Base-by-base conservation (phyloP, 306 rosid genomes). In the Trifolium fragiferum region DNA sequence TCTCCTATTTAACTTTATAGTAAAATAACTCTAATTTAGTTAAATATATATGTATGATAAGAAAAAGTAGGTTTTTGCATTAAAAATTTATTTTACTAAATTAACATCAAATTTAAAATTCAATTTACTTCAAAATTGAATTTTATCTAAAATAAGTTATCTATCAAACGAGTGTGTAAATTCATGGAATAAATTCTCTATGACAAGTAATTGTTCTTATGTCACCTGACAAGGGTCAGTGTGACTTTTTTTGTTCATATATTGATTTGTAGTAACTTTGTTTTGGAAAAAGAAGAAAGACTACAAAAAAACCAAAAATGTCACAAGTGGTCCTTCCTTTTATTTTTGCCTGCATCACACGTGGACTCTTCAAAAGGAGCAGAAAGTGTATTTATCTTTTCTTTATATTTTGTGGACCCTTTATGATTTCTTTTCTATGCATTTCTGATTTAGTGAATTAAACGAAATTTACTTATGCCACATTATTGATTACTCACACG, bases 151-250 rank as follows among this genome's bases (percentile, higher is more conserved):
- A 30, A 4, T 30, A 30, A 30, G 18, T 23, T 3, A 53, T 18
- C 25, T 53, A 53, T 18, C 9, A n/a, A 49, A 49, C 3, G 19
- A 49, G 9, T n/a, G 7, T 15, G 53, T 47, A 53, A 53, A 18
- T 40, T 10, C 33, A 65, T 13, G 51, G 19, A 40, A 65, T 20
- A 40, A 19, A 40, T 20, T 64, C 6, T 0, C 13, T 40, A 12
- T 6, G 38, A 66, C 14, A 21, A 49, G 44, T 49, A 27, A 47
- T 10, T n/a, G 15, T 68, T 68, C 27, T 27, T 47, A 35, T 47
- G 73, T 47, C 44, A 47, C 60, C 60, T 68, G 43, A 68, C 44
- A 68, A 68, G 41, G 16, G 44, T 15, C 27, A 30, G n/a, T 27
- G 30, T 68, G 30, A 27, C 73, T 44, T 68, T 68, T 68, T 16